A percentile compares a stretch with the other conserved stretches of the same genome.
Evolutionary conservation across 2,329 filamentous ascomycete species (phyloP).

Genomic region (Geosmithia putterillii): DNA sequence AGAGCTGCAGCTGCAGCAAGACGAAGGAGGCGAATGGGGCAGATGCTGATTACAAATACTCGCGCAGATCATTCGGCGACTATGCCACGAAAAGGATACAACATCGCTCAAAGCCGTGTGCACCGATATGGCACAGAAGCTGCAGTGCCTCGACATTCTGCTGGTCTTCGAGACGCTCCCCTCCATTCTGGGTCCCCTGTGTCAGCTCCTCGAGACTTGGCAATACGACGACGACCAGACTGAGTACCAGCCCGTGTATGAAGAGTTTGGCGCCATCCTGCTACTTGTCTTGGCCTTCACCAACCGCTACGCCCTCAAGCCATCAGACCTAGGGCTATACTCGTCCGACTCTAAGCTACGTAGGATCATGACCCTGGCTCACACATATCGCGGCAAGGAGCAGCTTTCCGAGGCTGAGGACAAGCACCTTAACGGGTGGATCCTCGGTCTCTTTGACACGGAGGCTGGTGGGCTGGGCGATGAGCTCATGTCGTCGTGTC

Average conservation of each 20-base stretch:
- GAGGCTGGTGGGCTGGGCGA: slow-evolving; percentile 65
- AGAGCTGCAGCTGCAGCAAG: background rate
- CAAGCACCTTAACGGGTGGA: slow-evolving; percentile 59
- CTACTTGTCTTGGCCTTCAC: slow-evolving; percentile 62
- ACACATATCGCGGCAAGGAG: slow-evolving; percentile 41
- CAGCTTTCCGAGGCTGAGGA: slow-evolving; percentile 54
- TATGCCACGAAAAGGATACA: slow-evolving; percentile 64
- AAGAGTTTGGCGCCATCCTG: slow-evolving; percentile 71
- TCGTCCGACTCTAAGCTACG: slow-evolving; percentile 54
- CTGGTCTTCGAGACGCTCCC: slow-evolving; percentile 61
- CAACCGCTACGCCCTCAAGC: slow-evolving; percentile 59
- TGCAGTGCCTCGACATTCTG: slow-evolving; percentile 60
- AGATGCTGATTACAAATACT: background rate
- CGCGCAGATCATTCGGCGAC: slow-evolving; percentile 48
- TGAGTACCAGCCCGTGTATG: slow-evolving; percentile 76
- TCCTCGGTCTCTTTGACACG: slow-evolving; percentile 63
- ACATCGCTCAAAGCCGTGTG: slow-evolving; percentile 70
- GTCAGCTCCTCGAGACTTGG: slow-evolving; percentile 67
- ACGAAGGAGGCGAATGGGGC: background rate
- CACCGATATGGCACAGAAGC: slow-evolving; percentile 58
- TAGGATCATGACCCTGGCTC: slow-evolving; percentile 48
- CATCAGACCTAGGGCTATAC: slow-evolving; percentile 50
- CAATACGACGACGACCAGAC: slow-evolving; percentile 71
- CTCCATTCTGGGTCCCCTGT: slow-evolving; percentile 61
- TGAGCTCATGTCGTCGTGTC: slow-evolving; percentile 70